Evolutionary conservation across 1,139 yeast species (phyloP), one percentile per base, ranked within the genome.

Genomic region (Magnusiomyces fungicola): DNA sequence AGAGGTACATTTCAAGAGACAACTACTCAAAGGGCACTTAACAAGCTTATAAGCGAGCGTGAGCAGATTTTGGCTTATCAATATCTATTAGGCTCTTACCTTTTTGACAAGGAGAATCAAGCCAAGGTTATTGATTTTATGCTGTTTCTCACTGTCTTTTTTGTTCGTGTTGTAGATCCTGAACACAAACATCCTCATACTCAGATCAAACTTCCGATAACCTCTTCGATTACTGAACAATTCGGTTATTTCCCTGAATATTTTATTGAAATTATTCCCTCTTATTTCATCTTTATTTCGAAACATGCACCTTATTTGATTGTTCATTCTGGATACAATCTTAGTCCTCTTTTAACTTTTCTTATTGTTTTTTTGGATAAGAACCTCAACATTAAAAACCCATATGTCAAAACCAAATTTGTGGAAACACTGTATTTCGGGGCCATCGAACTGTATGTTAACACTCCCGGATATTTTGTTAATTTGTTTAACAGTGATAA

Each of bases 241-340:
- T 88, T 90, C 76, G 83, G 80, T 59, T 85, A 77, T 61, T 83
- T 74, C 55, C 99, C 99, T 0, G 98, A 92, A 65, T 87, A 79
- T 61, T 72, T 85, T 50, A 67, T 92, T 29, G 97, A 92, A 63
- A 94, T 95, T 1, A 75, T 87, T n/a, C 76, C 89, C 51, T 78
- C 58, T 6, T 47, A 58, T 18, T 48, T 54, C 21, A 39, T 82
- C 53, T 81, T 79, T 59, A 73, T 83, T 43, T 72, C 87, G 1
- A 77, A 77, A 56, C 69, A 73, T 45, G 68, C 74, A n/a, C 71
- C 73, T 22, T 56, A 62, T 33, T 48, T 62, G 27, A 49, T 66
- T 36, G 47, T 60, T 52, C 45, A 52, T 38, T 5, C n/a, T 5
- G 36, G 36, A 18, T 46, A 54, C 38, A 53, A 59, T 25, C 48